Evolutionary conservation across 352 stramenopile genomes (phyloP), one percentile per base, ranked within the genome.

Genomic region (Phytophthora niederhauseri): DNA sequence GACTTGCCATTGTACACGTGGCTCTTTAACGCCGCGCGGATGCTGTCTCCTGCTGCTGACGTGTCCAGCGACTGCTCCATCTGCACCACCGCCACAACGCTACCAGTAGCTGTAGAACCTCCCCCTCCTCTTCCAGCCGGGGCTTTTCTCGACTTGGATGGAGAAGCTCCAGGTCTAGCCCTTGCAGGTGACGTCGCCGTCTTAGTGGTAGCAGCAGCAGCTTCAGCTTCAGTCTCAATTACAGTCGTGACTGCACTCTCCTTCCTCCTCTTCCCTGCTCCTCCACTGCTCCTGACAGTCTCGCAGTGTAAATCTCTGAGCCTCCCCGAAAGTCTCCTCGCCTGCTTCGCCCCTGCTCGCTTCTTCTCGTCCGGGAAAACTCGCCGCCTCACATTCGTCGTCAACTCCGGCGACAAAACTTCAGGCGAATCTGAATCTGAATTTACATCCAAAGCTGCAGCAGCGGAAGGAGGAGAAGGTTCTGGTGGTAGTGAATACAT

Each of bases 1-100:
- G 63, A 34, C 60, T 89, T 89, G 63, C 77, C 81, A 61, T 90
- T 89, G 66, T 90, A 87, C 17, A 76, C 49, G 49, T 90, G 83
- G 22, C 31, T 75, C 26, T 77, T 70, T 6, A 92, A 61, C 11
- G 84, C 81, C 2, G 70, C 43, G n/a, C 64, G 59, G 58, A 90
- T 82, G 17, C 56, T 70, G 2, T 69, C 38, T 22, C 81, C 81
- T 20, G 73, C 61, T 6, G 51, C 57, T 0, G 84, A 92, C 2
- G 60, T 57, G 20, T 78, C 56, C 6, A 92, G 50, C 0, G 78
- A 72, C n/a, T 66, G 65, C 28, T 87, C 76, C 73, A 90, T 76
- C 17, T 78, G 71, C n/a, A 90, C 66, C 7, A 76, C 46, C 2
- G 65, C 73, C 28, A 75, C 19, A 4, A 50, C 57, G 48, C 15